A percentile compares a stretch with the other conserved stretches of the same genome.
These are phyloP conservation scores for Trichoderma endophyticum DNA, from an alignment of 2,329 filamentous ascomycete genomes.

Conservation along the genomic window DNA sequence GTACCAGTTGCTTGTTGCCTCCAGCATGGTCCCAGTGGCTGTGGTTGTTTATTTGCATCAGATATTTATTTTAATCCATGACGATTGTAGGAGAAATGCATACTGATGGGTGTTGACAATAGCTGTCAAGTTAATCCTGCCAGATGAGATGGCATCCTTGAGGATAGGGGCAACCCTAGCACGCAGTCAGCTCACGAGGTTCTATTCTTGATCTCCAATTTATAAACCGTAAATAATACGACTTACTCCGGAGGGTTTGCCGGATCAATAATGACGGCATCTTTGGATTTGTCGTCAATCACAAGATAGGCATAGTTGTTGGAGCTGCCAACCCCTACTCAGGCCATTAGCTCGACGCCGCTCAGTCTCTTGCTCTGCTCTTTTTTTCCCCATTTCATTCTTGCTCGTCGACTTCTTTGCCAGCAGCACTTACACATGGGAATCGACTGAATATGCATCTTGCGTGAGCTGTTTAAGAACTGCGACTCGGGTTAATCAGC, in stretches of 20 bases:
- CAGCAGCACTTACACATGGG: conserved; percentile 69
- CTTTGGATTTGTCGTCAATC: conserved; percentile 72
- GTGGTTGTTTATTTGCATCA: not conserved
- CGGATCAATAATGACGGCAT: conserved; percentile 76
- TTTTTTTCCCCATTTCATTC: conserved; percentile 2
- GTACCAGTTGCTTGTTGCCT: conserved; percentile 78
- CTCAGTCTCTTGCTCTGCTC: not conserved
- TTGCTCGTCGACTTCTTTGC: not conserved
- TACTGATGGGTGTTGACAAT: conserved; percentile 98
- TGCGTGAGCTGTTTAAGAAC: conserved; percentile 23
- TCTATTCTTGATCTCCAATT: not conserved
- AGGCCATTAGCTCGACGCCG: not conserved
- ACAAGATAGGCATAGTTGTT: conserved; percentile 88
- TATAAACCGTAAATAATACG: not conserved
- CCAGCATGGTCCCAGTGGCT: conserved; percentile 95
- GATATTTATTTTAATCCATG: conserved; percentile 1
- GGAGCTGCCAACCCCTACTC: conserved; percentile 67
- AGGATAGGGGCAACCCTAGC: conserved; percentile 60
- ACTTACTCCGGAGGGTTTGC: conserved; percentile 71
- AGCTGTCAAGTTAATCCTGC: conserved; percentile 76
- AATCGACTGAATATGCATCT: conserved; percentile 84
- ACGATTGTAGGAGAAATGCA: conserved; percentile 32
- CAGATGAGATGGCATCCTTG: conserved; percentile 66
- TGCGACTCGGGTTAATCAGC: not conserved
- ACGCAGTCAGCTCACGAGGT: conserved; percentile 6